Base-by-base conservation (phyloP, 73 alveolate genomes). In the Blepharisma japonicum region DNA sequence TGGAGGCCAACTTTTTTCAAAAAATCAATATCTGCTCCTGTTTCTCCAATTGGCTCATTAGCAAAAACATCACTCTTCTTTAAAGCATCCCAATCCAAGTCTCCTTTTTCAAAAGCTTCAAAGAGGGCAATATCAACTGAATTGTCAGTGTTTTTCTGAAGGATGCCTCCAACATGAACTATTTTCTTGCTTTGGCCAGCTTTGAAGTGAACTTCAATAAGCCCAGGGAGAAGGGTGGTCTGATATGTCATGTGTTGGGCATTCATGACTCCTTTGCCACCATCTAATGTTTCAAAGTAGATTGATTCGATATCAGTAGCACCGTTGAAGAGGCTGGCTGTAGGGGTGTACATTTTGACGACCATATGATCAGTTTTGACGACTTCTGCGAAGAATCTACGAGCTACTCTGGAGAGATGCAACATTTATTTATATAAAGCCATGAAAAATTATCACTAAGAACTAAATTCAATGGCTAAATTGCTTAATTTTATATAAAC, bases 351-450 rank as follows among this genome's bases (percentile, higher is more conserved):
- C 42, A 61, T 61, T 21, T 21, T n/a, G 14, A 61, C 77, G 14
- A 25, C 50, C 38, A 61, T n/a, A 27, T 14, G 2, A 9, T 61
- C 77, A 61, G 18, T 25, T 61, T 61, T 61, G 18, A 25, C 20
- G 77, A 61, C 42, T 11, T 61, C 50, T 11, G 42, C 77, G 50
- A 38, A 61, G 14, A 61, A 61, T 38, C 42, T 38, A 21, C 77
- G 38, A 61, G 21, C 56, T 32, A 48, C 90, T 90, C 87, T 72
- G 88, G 42, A 32, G 42, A 32, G 42, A 32, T 32, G 42, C 42
- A 32, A 32, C 42, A 32, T 32, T 32, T n/a, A n/a, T n/a, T 32
- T 32, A 32, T 32, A 32, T 32, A 32, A n/a, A n/a, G n/a, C n/a
- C n/a, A n/a, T n/a, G n/a, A n/a, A n/a, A n/a, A n/a, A n/a, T n/a